phyloP scores from a whole-genome alignment of 2,329 filamentous ascomycete species.

The Periconia digitata region DNA sequence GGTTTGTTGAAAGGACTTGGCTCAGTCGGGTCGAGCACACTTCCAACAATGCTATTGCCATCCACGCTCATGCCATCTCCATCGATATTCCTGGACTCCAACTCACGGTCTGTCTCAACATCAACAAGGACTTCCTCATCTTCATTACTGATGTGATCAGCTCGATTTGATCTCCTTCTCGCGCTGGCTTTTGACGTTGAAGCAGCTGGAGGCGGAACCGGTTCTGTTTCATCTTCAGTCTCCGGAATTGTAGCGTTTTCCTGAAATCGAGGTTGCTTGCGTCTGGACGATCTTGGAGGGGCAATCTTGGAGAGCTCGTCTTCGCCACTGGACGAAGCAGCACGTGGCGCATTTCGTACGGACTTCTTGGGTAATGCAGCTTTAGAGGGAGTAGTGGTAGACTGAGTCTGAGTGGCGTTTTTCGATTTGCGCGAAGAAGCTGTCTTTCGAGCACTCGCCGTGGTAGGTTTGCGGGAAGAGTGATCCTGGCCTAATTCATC shows the following conservation, averaged over 20 bases:
- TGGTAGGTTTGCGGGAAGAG: slow-evolving; percentile 18
- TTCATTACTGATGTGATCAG: slow-evolving; percentile 31
- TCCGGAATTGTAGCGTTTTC: slow-evolving; percentile 14
- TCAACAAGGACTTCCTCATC: slow-evolving; percentile 16
- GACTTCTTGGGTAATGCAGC: slow-evolving; percentile 11
- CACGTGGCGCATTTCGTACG: slow-evolving; percentile 9
- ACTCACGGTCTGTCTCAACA: slow-evolving; percentile 12
- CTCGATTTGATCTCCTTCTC: slow-evolving; percentile 26
- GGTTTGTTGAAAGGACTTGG: slow-evolving; percentile 41
- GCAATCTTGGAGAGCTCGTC: slow-evolving; percentile 9
- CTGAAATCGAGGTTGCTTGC: slow-evolving; percentile 12
- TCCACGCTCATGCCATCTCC: slow-evolving; percentile 31
- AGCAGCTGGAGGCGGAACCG: slow-evolving; percentile 13
- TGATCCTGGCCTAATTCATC: slow-evolving; percentile 20
- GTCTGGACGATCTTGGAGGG: slow-evolving; percentile 18
- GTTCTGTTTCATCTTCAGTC: slow-evolving; percentile 25
- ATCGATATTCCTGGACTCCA: slow-evolving; percentile 7
- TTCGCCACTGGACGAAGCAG: slow-evolving; percentile 6
- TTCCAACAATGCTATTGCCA: slow-evolving; percentile 34
- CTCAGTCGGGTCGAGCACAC: slow-evolving; percentile 36
- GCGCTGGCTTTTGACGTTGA: slow-evolving; percentile 9
- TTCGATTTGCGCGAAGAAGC: slow-evolving; percentile 9
- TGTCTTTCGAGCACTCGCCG: slow-evolving; percentile 9
- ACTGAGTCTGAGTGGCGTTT: not conserved
- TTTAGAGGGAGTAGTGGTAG: slow-evolving; percentile 8